Conservation (phyloP, 805 yeast genomes). For the Lachancea thermotolerans region DNA sequence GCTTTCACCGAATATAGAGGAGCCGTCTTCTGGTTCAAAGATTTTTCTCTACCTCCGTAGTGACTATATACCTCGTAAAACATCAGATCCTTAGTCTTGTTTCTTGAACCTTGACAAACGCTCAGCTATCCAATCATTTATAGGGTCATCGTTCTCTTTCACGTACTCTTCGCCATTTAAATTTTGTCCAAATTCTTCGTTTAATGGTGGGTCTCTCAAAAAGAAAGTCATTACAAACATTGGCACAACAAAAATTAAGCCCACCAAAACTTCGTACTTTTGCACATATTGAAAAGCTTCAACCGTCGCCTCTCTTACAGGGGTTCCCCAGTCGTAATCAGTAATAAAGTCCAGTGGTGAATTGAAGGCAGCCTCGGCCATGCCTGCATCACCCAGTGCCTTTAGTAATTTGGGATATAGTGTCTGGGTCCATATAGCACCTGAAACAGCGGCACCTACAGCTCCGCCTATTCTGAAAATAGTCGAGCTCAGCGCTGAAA, state of each 20-base stretch:
- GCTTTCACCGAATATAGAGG: too few relatives aligned
- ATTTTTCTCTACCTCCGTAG: too few relatives aligned
- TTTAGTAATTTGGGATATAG: constrained; percentile 40
- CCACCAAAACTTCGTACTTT: constrained; percentile 45
- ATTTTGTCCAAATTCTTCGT: constrained; percentile 22
- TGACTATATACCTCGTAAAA: too few relatives aligned
- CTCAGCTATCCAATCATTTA: constrained; percentile 14
- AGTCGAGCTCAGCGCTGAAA: constrained; percentile 52
- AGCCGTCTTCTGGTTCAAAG: too few relatives aligned
- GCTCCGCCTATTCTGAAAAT: constrained; percentile 59
- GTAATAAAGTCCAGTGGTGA: constrained; percentile 46
- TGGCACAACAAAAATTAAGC: constrained; percentile 23
- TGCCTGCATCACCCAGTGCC: constrained; percentile 31
- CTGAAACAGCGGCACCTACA: constrained; percentile 57
- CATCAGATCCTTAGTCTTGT: not conserved
- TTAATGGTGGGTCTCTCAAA: constrained; percentile 22
- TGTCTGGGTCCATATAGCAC: constrained; percentile 67
- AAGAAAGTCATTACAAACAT: constrained; percentile 20
- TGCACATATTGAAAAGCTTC: constrained; percentile 54
- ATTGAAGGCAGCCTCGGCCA: constrained; percentile 42
- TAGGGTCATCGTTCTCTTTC: constrained; percentile 24
- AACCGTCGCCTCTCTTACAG: constrained; percentile 52
- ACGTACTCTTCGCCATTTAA: constrained; percentile 22
- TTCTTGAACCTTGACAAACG: not conserved
- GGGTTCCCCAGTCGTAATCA: constrained; percentile 53